phyloP scores from a whole-genome alignment of 352 stramenopile species.

The Nothophytophthora sp. region DNA sequence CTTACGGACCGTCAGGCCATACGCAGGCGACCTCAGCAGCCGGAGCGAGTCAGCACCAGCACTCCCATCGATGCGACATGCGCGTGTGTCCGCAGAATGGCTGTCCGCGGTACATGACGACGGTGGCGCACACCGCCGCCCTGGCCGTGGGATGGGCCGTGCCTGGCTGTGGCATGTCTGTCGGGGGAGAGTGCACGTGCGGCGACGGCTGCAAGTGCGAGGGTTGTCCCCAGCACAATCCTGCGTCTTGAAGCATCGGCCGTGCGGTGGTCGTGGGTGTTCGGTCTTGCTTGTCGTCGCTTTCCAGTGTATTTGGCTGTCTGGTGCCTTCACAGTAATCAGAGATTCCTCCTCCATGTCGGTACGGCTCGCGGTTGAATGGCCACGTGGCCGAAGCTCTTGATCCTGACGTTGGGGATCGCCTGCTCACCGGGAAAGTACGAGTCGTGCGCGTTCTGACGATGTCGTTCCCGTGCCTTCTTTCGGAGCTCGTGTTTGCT shows the following conservation, averaged over 20 bases:
- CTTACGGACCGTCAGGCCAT: slow-evolving; percentile 14
- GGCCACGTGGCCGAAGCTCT: slow-evolving; percentile 67
- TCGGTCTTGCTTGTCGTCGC: slow-evolving; percentile 6
- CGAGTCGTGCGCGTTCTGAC: slow-evolving; percentile 52
- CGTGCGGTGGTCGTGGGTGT: not conserved
- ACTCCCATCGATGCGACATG: slow-evolving; percentile 63
- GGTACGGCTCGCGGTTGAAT: slow-evolving; percentile 64
- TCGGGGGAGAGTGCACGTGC: slow-evolving; percentile 78
- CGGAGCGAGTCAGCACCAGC: slow-evolving; percentile 8
- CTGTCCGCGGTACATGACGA: slow-evolving; percentile 77
- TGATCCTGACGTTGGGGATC: slow-evolving; percentile 57
- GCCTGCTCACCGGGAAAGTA: slow-evolving; percentile 51
- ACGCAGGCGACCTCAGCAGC: not conserved
- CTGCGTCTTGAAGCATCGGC: slow-evolving; percentile 18
- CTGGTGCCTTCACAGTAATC: too few relatives aligned
- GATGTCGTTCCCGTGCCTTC: slow-evolving; percentile 32
- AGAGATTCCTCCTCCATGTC: slow-evolving; percentile 62
- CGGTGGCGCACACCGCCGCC: slow-evolving; percentile 75
- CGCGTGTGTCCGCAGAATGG: slow-evolving; percentile 60
- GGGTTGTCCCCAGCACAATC: slow-evolving; percentile 80
- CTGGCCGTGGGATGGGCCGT: slow-evolving; percentile 79
- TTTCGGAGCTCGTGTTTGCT: slow-evolving; percentile 51
- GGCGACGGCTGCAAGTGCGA: slow-evolving; percentile 77
- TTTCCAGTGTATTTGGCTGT: too few relatives aligned
- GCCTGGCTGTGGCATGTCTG: slow-evolving; percentile 78